Percentiles rank a stretch among this genome's conserved stretches.
phyloP scores from a whole-genome alignment of 2,329 filamentous ascomycete genomes.

The Alternaria tenuissima region DNA sequence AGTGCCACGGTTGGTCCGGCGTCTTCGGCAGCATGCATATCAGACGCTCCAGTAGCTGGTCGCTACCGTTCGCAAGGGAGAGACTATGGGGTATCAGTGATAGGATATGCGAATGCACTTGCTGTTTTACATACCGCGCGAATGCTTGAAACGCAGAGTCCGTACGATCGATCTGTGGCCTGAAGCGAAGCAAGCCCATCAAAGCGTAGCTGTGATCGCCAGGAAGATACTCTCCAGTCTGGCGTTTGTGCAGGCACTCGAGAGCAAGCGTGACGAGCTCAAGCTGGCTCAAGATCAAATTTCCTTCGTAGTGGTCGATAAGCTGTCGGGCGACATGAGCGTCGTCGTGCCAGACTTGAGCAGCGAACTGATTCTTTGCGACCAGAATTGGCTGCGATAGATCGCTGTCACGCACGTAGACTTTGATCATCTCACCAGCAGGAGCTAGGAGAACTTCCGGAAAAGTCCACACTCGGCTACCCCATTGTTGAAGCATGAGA shows the following conservation, averaged over 20 bases:
- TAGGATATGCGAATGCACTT: background rate
- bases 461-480: slow-evolving; percentile 57
- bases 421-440: slow-evolving; percentile 35
- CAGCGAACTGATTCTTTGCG: slow-evolving; percentile 54
- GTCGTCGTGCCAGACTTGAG: slow-evolving; percentile 52
- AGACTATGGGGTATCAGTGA: slow-evolving; percentile 34
- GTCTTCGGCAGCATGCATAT: slow-evolving; percentile 53
- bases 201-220: slow-evolving; percentile 58
- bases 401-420: slow-evolving; percentile 46
- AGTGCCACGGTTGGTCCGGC: slow-evolving; percentile 51
- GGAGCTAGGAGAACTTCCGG: slow-evolving; percentile 54
- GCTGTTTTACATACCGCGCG: slow-evolving; percentile 39
- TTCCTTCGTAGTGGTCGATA: slow-evolving; percentile 58
- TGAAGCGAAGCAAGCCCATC: slow-evolving; percentile 56
- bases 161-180: slow-evolving; percentile 50
- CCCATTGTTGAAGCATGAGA: slow-evolving; percentile 55
- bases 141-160: slow-evolving; percentile 60
- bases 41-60: slow-evolving; percentile 56
- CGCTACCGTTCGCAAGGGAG: slow-evolving; percentile 57
- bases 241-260: slow-evolving; percentile 52
- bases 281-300: slow-evolving; percentile 51
- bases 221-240: slow-evolving; percentile 47
- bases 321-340: slow-evolving; percentile 51
- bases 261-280: slow-evolving; percentile 55
- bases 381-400: slow-evolving; percentile 33